A percentile compares a stretch with the other conserved stretches of the same genome.
Evolutionary conservation across 1,284 basidiomycete species (phyloP).

Genomic region (Boletus sp.): DNA sequence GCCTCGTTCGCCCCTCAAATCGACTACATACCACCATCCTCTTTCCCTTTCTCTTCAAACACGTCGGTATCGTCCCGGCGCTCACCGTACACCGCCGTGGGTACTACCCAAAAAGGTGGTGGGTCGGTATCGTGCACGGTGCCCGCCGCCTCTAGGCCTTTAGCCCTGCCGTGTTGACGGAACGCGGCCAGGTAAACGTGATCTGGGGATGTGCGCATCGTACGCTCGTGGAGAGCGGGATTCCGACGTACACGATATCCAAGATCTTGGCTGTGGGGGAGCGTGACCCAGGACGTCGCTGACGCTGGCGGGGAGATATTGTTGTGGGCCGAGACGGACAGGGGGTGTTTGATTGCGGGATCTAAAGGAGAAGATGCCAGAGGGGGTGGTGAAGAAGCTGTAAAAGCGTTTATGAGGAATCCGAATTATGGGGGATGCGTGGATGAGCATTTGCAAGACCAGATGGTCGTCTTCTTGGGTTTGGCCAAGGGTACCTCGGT

Average conservation of each 20-base stretch:
- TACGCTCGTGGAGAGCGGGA: slow-evolving; percentile 42
- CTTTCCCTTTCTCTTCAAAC: slow-evolving; percentile 62
- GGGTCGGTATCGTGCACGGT: slow-evolving; percentile 57
- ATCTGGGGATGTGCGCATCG: slow-evolving; percentile 56
- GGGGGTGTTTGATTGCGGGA: slow-evolving; percentile 65
- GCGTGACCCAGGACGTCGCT: slow-evolving; percentile 46
- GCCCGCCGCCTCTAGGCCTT: slow-evolving; percentile 47
- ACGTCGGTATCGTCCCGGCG: slow-evolving; percentile 53
- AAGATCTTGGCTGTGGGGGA: slow-evolving; percentile 49
- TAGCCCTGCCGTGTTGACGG: slow-evolving; percentile 50
- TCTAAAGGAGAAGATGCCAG: slow-evolving; percentile 54
- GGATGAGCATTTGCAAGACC: slow-evolving; percentile 72
- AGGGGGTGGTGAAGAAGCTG: slow-evolving; percentile 60
- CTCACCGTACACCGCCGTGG: slow-evolving; percentile 58
- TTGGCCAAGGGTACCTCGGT: slow-evolving; percentile 64
- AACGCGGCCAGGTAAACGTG: slow-evolving; percentile 53
- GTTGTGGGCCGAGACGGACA: slow-evolving; percentile 69
- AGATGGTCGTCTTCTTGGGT: slow-evolving; percentile 75
- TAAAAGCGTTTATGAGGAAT: slow-evolving; percentile 55
- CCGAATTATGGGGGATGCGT: slow-evolving; percentile 65
- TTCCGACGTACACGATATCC: slow-evolving; percentile 41
- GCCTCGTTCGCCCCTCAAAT: slow-evolving; percentile 68
- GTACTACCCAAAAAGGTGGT: slow-evolving; percentile 72
- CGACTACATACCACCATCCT: slow-evolving; percentile 67
- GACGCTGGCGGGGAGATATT: slow-evolving; percentile 71